A percentile compares a stretch with the other conserved stretches of the same genome.
These are phyloP conservation scores for Rhipidocladum racemiflorum DNA, from an alignment of 176 grass and related monocot species.

Conservation along the genomic window DNA sequence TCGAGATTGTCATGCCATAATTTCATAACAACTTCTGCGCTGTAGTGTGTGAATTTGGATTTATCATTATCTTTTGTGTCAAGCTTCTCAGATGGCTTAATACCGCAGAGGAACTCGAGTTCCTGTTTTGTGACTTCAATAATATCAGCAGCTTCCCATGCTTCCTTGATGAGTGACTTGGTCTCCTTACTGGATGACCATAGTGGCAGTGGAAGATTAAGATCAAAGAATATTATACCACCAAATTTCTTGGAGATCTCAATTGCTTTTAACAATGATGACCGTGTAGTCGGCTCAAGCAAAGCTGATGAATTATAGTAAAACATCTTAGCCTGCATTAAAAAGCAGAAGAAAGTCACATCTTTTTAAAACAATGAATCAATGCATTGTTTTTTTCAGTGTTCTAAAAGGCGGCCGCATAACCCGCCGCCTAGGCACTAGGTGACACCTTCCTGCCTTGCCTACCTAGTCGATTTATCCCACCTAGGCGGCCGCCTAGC, in stretches of 20 bases:
- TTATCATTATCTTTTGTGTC: constrained; percentile 27
- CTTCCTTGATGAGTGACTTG: constrained; percentile 55
- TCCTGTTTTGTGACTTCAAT: constrained; percentile 79
- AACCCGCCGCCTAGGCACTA: too few relatives aligned
- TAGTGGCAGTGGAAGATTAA: constrained; percentile 70
- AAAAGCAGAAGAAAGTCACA: constrained; percentile 23
- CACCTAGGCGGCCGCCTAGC: too few relatives aligned
- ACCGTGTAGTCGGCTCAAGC: constrained; percentile 44
- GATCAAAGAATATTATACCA: constrained; percentile 67
- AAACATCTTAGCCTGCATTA: constrained; percentile 87
- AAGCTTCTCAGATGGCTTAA: constrained; percentile 47
- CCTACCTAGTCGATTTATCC: too few relatives aligned
- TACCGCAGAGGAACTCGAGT: constrained; percentile 69
- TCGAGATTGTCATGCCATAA: constrained; percentile 73
- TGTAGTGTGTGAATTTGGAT: constrained; percentile 68
- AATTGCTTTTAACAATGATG: constrained; percentile 59
- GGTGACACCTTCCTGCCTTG: too few relatives aligned
- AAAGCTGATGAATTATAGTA: constrained; percentile 84
- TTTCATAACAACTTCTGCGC: constrained; percentile 52
- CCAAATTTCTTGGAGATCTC: constrained; percentile 65
- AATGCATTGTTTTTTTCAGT: background rate
- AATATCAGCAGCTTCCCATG: constrained; percentile 67
- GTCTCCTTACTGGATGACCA: constrained; percentile 70
- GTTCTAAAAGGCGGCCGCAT: too few relatives aligned
- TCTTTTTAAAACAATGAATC: background rate